A percentile compares a stretch with the other conserved stretches of the same genome.
Conservation (phyloP, 2,329 filamentous ascomycete species). For the Calycina herbarum region DNA sequence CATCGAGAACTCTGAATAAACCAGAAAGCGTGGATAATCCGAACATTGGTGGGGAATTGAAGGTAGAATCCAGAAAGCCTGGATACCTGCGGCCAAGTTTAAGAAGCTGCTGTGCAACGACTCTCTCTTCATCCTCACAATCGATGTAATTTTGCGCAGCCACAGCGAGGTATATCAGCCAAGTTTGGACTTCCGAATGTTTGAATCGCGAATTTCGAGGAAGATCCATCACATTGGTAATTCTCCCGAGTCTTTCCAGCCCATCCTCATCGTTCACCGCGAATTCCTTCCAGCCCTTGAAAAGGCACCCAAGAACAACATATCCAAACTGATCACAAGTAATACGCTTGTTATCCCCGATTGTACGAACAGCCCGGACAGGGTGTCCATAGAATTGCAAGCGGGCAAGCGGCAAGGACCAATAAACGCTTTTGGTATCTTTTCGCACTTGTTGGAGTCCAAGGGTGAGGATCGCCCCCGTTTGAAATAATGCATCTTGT, state of each 20-base stretch:
- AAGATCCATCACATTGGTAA: not conserved
- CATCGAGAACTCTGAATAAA: not conserved
- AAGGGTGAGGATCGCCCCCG: slow-evolving; percentile 22
- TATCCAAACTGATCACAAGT: slow-evolving; percentile 8
- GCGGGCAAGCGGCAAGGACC: slow-evolving; percentile 16
- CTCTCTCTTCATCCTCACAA: slow-evolving; percentile 11
- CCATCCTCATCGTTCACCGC: slow-evolving; percentile 14
- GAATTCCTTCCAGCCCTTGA: slow-evolving; percentile 10
- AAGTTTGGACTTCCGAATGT: not conserved
- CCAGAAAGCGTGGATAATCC: slow-evolving; percentile 9
- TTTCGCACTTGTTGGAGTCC: slow-evolving; percentile 19
- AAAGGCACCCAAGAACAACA: slow-evolving; percentile 14
- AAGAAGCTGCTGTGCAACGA: slow-evolving; percentile 11
- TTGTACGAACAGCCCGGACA: slow-evolving; percentile 11
- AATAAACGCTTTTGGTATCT: slow-evolving; percentile 21
- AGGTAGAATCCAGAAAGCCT: not conserved
- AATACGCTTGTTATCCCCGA: slow-evolving; percentile 1
- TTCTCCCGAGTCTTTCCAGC: not conserved
- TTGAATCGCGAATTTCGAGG: not conserved
- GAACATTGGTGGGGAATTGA: slow-evolving; percentile 7
- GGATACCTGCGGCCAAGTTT: slow-evolving; percentile 15
- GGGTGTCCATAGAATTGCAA: slow-evolving; percentile 20
- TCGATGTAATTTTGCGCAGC: not conserved
- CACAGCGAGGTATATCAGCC: slow-evolving; percentile 6
- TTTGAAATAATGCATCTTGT: slow-evolving; percentile 25